Conservation (phyloP, 1,284 basidiomycete genomes). For the Leccinum subspadiceum region DNA sequence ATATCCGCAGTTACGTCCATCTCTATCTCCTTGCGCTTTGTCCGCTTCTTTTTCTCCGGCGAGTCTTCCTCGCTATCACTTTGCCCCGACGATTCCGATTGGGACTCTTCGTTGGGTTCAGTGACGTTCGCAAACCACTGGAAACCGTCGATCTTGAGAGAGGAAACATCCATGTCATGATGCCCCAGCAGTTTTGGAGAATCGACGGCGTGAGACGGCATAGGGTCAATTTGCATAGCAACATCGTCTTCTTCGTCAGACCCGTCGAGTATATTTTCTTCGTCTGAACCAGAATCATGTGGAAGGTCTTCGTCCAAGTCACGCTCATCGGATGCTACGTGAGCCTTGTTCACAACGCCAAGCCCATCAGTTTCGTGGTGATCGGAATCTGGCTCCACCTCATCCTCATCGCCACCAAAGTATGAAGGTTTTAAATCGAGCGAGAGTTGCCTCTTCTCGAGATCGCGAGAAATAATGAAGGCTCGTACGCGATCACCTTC, state of each 20-base stretch:
- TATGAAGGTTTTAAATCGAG: conserved; percentile 90
- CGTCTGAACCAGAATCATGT: conserved; percentile 19
- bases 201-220: conserved; percentile 21
- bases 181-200: conserved; percentile 15
- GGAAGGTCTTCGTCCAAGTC: conserved; percentile 23
- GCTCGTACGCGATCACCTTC: conserved; percentile 88
- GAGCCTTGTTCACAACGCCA: conserved; percentile 27
- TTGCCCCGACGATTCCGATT: conserved; percentile 42
- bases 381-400: conserved; percentile 22
- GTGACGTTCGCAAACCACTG: conserved; percentile 57
- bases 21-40: conserved; percentile 69
- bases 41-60: conserved; percentile 59
- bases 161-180: conserved; percentile 24
- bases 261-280: conserved; percentile 22
- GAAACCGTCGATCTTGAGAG: conserved; percentile 64
- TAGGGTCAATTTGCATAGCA: conserved; percentile 44
- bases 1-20: conserved; percentile 84
- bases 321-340: conserved; percentile 22
- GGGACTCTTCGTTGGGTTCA: conserved; percentile 36
- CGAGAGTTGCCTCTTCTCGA: conserved; percentile 76
- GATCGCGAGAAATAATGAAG: conserved; percentile 70
- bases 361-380: conserved; percentile 25
- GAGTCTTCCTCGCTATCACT: conserved; percentile 50
- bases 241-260: conserved; percentile 38
- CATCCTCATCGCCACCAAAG: conserved; percentile 54